phyloP scores from a whole-genome alignment of 2,329 filamentous ascomycete species.

The Pestalotiopsis sp. region DNA sequence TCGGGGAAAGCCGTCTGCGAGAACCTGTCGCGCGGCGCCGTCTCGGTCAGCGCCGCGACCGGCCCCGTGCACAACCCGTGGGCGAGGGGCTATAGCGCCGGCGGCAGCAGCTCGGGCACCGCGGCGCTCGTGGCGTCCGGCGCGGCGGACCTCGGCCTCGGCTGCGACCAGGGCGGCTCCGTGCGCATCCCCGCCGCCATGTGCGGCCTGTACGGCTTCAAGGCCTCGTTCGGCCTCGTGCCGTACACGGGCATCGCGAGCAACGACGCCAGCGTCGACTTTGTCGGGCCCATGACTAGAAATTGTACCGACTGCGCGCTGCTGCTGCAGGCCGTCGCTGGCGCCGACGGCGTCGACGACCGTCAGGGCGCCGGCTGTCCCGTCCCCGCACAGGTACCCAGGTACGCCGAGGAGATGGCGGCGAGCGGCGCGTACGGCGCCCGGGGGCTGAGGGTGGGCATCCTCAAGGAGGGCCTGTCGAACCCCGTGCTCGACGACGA shows the following conservation, averaged over 20 bases:
- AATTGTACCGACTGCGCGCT: conserved; percentile 30
- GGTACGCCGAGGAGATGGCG: conserved; percentile 17
- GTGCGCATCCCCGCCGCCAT: conserved; percentile 34
- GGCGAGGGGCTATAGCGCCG: conserved; percentile 43
- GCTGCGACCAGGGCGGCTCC: conserved; percentile 36
- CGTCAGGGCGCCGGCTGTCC: conserved; percentile 27
- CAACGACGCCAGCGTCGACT: conserved; percentile 33
- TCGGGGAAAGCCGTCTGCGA: conserved; percentile 47
- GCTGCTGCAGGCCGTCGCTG: conserved; percentile 33
- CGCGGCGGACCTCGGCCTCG: conserved; percentile 32
- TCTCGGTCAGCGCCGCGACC: conserved; percentile 45
- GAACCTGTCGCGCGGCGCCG: conserved; percentile 44
- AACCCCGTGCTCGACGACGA: conserved; percentile 24
- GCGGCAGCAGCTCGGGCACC: conserved; percentile 48
- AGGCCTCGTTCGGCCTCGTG: conserved; percentile 33
- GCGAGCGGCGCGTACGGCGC: conserved; percentile 8
- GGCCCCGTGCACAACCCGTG: conserved; percentile 50
- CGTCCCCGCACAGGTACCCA: conserved; percentile 18
- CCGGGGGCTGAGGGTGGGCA: conserved; percentile 29
- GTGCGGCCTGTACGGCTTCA: conserved; percentile 35
- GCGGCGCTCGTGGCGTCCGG: conserved; percentile 42
- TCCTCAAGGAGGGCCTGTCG: conserved; percentile 30
- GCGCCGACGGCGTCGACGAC: conserved; percentile 34
- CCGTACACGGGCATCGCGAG: conserved; percentile 36
- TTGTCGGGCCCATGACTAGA: conserved; percentile 31